Conservation (phyloP, 768 basidiomycete species). For the Collybiopsis confluens region DNA sequence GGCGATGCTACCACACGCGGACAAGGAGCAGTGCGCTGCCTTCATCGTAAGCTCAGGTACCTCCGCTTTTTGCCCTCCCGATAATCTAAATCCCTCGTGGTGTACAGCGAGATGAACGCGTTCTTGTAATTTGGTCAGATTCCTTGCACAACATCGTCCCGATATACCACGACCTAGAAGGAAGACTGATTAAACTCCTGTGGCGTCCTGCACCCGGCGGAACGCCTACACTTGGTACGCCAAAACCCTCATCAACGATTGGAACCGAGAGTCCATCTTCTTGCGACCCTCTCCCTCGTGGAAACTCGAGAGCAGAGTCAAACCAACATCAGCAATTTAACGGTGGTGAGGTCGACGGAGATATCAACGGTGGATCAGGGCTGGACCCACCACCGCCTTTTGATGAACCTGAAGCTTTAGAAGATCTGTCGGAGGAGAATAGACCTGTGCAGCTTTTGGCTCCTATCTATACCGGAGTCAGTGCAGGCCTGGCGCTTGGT, state of each 20-base stretch:
- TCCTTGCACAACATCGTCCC: constrained; percentile 76
- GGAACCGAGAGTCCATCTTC: too few relatives aligned
- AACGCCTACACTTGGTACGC: constrained; percentile 32
- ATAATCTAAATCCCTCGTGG: constrained; percentile 9
- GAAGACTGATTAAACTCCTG: constrained; percentile 55
- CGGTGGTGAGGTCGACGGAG: constrained; percentile 54
- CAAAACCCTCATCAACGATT: constrained; percentile 31
- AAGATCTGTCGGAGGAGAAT: constrained; percentile 47
- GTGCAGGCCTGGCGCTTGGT: constrained; percentile 65
- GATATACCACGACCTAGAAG: constrained; percentile 66
- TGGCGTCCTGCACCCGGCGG: constrained; percentile 41
- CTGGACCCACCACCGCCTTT: constrained; percentile 22
- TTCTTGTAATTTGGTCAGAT: constrained; percentile 83
- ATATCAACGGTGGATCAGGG: constrained; percentile 30
- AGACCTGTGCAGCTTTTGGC: constrained; percentile 52
- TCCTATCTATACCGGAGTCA: constrained; percentile 68
- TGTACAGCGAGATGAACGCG: constrained; percentile 72
- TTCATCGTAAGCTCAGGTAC: constrained; percentile 61
- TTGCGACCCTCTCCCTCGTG: too few relatives aligned
- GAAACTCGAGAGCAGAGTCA: too few relatives aligned
- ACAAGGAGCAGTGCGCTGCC: constrained; percentile 89
- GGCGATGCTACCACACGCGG: constrained; percentile 61
- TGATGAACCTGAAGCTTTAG: constrained; percentile 37
- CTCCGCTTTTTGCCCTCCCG: neutral
- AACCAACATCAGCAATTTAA: constrained; percentile 25